A percentile compares a stretch with the other conserved stretches of the same genome.
Conservation (phyloP, 108 stramenopile species). For the Hondaea fermentalgiana region DNA sequence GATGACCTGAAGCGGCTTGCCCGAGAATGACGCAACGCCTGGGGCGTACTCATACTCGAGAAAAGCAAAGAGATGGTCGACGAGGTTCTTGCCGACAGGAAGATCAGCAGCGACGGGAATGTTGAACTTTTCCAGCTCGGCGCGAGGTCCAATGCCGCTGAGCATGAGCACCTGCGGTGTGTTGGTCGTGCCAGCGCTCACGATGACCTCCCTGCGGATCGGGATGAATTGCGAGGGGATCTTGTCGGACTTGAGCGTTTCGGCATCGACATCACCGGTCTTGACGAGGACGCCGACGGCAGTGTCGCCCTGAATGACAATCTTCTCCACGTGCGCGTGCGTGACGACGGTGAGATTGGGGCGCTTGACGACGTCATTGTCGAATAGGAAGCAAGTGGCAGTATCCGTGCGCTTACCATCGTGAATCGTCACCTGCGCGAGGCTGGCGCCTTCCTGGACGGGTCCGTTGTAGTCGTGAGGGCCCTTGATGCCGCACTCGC, state of each 20-base stretch:
- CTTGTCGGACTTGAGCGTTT: background rate
- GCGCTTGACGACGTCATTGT: background rate
- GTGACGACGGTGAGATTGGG: background rate
- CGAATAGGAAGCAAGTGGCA: background rate
- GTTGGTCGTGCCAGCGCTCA: conserved; percentile 53
- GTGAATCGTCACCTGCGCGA: background rate
- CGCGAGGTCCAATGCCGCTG: conserved; percentile 54
- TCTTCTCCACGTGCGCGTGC: background rate
- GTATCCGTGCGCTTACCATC: background rate
- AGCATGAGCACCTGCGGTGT: conserved; percentile 59
- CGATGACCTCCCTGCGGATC: conserved; percentile 49
- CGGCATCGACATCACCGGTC: background rate
- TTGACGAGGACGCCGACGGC: background rate
- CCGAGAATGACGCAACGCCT: background rate
- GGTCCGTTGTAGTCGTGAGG: conserved; percentile 34
- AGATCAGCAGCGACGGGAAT: conserved; percentile 28
- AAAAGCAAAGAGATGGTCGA: conserved; percentile 42
- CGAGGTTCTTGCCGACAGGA: conserved; percentile 53
- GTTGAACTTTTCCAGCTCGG: conserved; percentile 25
- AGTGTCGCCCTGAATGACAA: background rate
- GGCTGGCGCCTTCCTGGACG: conserved; percentile 29
- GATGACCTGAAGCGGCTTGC: background rate
- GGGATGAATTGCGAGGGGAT: background rate
- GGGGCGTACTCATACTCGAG: background rate
- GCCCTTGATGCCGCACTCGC: conserved; percentile 29